Base-by-base conservation (phyloP, 352 stramenopile species). In the Globisporangium okanoganense region DNA sequence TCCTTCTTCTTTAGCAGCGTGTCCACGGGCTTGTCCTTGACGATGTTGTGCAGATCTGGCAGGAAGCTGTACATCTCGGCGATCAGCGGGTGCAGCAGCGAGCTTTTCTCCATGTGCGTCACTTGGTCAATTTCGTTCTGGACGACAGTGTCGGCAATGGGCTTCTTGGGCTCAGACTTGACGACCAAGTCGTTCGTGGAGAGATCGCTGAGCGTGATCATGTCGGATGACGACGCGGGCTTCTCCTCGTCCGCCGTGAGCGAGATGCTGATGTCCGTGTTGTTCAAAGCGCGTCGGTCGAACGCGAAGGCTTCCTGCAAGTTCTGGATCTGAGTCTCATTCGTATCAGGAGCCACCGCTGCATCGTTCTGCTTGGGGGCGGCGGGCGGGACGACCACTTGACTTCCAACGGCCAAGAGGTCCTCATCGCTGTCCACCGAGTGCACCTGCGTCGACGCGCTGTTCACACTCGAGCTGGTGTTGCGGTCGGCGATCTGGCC, bases 1-100 rank as follows among this genome's bases (percentile, higher is more conserved):
- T 63, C 71, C 62, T 88, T 90, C 66, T 92, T 92, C 53, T 76
- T 67, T 29, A 92, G 56, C 40, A 92, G 72, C 45, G 77, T 66
- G 49, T 76, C 64, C 7, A 82, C 73, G 7, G 70, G 62, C 44
- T 83, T 84, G 60, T 85, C 77, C 61, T 78, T 81, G 12, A 87
- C 68, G 31, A 89, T 65, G 38, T 74, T 58, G 48, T 82, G 71
- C 33, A 92, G 66, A 50, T 92, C 82, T 0, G 58, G 77, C 3
- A 74, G 58, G 0, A 65, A 64, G 33, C 64, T 59, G 55, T 84
- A 92, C 24, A 88, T 66, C 22, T 77, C 58, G 8, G 79, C 73
- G 48, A 92, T 72, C 7, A 87, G 55, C 10, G 76, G 69, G 58
- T 92, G 78, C 38, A 66, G 66, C 24, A 84, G 48, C 50, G 76